A percentile compares a stretch with the other conserved stretches of the same genome.
Conservation (phyloP, 176 grass and related monocot species). For the Rhipidocladum racemiflorum region DNA sequence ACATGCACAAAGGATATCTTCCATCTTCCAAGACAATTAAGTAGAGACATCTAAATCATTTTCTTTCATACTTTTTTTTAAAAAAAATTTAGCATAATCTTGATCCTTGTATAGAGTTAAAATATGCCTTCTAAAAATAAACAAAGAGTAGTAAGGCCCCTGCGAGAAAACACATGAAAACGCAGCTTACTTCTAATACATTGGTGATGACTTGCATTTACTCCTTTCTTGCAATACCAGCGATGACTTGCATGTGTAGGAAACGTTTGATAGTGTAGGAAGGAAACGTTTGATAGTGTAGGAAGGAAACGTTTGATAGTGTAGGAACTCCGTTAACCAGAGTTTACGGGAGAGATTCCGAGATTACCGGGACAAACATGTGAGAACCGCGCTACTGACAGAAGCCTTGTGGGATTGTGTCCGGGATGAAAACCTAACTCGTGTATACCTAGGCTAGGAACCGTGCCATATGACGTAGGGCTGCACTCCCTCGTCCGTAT, state of each 20-base stretch:
- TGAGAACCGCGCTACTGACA: slow-evolving; percentile 37
- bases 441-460: slow-evolving; percentile 1
- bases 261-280: not conserved
- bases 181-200: not conserved
- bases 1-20: too few relatives aligned
- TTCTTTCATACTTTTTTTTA: too few relatives aligned
- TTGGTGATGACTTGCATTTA: not conserved
- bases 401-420: slow-evolving; percentile 35
- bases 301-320: not conserved
- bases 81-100: too few relatives aligned
- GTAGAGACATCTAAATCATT: too few relatives aligned
- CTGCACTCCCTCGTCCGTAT: not conserved
- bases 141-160: too few relatives aligned
- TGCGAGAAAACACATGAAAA: not conserved
- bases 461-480: slow-evolving; percentile 35
- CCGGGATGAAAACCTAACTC: too few relatives aligned
- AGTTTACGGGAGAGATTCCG: not conserved
- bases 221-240: not conserved
- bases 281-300: not conserved
- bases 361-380: slow-evolving; percentile 15
- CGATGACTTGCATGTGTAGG: too few relatives aligned
- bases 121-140: too few relatives aligned
- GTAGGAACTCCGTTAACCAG: not conserved
- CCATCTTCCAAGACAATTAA: too few relatives aligned
- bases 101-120: too few relatives aligned